Conservation (phyloP, 2,329 filamentous ascomycete species). For the Monosporascus sp. region DNA sequence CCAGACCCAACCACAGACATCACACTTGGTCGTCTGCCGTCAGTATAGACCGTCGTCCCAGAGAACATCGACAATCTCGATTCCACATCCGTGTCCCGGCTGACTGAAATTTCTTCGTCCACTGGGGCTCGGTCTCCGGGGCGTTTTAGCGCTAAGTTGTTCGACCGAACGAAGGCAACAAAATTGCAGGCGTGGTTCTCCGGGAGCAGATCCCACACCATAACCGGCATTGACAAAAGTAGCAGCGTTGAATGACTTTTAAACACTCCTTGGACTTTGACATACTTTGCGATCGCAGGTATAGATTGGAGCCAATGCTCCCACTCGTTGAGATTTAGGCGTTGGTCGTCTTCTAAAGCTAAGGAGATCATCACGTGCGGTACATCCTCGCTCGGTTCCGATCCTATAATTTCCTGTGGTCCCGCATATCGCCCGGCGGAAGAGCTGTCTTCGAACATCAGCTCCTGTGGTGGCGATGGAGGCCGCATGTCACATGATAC, state of each 20-base stretch:
- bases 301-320: constrained; percentile 52
- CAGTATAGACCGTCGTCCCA: constrained; percentile 21
- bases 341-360: constrained; percentile 52
- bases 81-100: constrained; percentile 19
- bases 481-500: constrained; percentile 29
- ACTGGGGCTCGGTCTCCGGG: constrained; percentile 7
- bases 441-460: constrained; percentile 14
- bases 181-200: constrained; percentile 54
- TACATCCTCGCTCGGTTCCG: constrained; percentile 48
- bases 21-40: constrained; percentile 9
- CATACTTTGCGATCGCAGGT: constrained; percentile 53
- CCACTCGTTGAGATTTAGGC: constrained; percentile 53
- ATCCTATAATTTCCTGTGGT: constrained; percentile 22
- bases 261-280: constrained; percentile 57
- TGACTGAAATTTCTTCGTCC: constrained; percentile 11
- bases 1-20: constrained; percentile 10
- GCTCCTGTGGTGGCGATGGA: constrained; percentile 30
- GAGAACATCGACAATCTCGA: constrained; percentile 20
- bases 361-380: constrained; percentile 59
- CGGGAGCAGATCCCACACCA: constrained; percentile 55
- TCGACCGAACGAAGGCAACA: constrained; percentile 53
- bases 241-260: constrained; percentile 57
- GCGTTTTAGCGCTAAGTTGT: constrained; percentile 41
- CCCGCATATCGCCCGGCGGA: constrained; percentile 23
- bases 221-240: constrained; percentile 52